Evolutionary conservation across 1,139 yeast genomes (phyloP).

Genomic region (Yamadazyma spencermartinsiae): DNA sequence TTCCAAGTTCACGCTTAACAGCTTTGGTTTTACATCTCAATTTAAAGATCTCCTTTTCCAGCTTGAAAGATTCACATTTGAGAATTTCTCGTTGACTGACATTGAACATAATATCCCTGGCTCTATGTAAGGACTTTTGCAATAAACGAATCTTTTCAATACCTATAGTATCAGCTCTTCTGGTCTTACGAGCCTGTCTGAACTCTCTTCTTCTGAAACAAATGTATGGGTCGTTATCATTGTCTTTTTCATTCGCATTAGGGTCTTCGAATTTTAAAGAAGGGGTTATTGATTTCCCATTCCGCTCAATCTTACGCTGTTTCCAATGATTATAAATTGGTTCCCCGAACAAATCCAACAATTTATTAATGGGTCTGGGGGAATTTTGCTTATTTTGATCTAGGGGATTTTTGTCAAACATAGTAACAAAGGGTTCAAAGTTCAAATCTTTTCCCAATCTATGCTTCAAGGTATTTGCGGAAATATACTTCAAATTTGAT

Average conservation of each 20-base stretch:
- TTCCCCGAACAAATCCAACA: conserved; percentile 66
- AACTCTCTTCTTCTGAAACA: conserved; percentile 96
- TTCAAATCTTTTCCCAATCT: conserved; percentile 40
- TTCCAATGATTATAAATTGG: conserved; percentile 83
- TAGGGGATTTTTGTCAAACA: conserved; percentile 50
- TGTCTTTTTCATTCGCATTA: conserved; percentile 72
- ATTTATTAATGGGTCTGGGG: conserved; percentile 48
- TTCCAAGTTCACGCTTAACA: conserved; percentile 71
- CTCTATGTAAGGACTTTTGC: conserved; percentile 75
- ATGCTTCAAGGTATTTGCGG: conserved; percentile 41
- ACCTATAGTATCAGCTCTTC: conserved; percentile 90
- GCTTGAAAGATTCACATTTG: conserved; percentile 56
- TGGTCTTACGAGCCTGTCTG: conserved; percentile 92
- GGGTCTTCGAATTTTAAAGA: conserved; percentile 82
- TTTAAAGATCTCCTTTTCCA: conserved; percentile 66
- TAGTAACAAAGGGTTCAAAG: conserved; percentile 42
- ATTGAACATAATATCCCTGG: conserved; percentile 66
- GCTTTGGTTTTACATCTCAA: conserved; percentile 70
- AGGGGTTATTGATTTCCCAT: conserved; percentile 75
- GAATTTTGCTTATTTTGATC: conserved; percentile 19
- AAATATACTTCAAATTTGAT: conserved; percentile 33
- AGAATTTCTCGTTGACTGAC: conserved; percentile 76
- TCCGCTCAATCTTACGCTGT: conserved; percentile 63
- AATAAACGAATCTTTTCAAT: conserved; percentile 79
- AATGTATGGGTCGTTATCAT: conserved; percentile 90